phyloP scores from a whole-genome alignment of 1,284 basidiomycete species.

The Cerrena zonata region DNA sequence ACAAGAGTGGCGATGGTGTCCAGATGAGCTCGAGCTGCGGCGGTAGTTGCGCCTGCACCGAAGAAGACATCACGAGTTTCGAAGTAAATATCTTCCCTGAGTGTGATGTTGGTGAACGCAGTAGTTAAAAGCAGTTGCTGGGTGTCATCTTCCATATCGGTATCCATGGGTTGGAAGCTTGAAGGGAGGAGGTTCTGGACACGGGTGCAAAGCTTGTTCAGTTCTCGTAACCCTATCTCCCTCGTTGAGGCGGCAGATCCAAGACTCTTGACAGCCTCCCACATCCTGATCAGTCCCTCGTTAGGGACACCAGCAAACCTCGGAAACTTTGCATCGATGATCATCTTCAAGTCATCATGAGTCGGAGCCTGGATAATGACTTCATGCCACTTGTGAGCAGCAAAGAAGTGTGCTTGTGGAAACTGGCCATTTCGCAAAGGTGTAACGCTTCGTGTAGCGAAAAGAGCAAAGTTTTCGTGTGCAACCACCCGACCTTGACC shows the following conservation, averaged over 20 bases:
- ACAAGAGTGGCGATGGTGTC: conserved; percentile 47
- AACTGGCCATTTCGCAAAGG: conserved; percentile 41
- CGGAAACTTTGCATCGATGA: conserved; percentile 65
- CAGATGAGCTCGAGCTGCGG: conserved; percentile 47
- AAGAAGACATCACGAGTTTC: conserved; percentile 93
- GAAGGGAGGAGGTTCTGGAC: conserved; percentile 59
- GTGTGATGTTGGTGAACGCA: conserved; percentile 66
- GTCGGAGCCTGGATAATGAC: conserved; percentile 60
- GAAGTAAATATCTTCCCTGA: conserved; percentile 87
- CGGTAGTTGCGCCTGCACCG: conserved; percentile 57
- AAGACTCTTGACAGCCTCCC: conserved; percentile 50
- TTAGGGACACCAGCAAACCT: conserved; percentile 47
- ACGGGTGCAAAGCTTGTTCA: conserved; percentile 84
- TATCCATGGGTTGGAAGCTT: conserved; percentile 40
- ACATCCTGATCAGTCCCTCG: conserved; percentile 53
- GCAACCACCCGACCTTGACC: conserved; percentile 67
- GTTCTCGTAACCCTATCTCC: conserved; percentile 74
- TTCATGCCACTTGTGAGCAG: conserved; percentile 76
- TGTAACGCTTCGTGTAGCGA: conserved; percentile 69
- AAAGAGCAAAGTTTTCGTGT: conserved; percentile 70
- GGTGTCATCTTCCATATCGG: conserved; percentile 31
- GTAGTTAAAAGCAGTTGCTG: conserved; percentile 26
- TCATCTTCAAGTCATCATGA: conserved; percentile 60
- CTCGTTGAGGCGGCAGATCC: conserved; percentile 49
- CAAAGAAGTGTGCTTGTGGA: conserved; percentile 65